Percentiles rank a stretch among this genome's conserved stretches.
These are phyloP conservation scores for Boletus insuetus DNA, from an alignment of 768 basidiomycete genomes.

Conservation along the genomic window DNA sequence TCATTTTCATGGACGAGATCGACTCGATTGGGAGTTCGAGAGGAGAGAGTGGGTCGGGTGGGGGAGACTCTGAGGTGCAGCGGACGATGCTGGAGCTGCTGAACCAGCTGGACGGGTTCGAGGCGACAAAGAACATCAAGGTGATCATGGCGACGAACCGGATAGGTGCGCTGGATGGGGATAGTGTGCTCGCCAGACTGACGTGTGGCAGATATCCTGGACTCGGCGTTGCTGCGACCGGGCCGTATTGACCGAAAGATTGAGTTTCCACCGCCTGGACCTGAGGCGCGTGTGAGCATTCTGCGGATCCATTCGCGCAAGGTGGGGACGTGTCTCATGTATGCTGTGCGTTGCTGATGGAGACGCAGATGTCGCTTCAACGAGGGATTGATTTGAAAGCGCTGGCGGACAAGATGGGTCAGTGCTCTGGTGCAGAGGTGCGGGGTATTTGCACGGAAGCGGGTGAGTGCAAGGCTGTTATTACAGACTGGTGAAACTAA, in stretches of 20 bases:
- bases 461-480: slow-evolving; percentile 41
- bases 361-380: slow-evolving; percentile 87
- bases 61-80: slow-evolving; percentile 87
- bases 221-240: slow-evolving; percentile 87
- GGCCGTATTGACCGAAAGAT: slow-evolving; percentile 98
- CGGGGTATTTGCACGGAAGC: slow-evolving; percentile 97
- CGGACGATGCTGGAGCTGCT: slow-evolving; percentile 87
- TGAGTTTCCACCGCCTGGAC: slow-evolving; percentile 97
- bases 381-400: slow-evolving; percentile 96
- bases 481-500: too few species aligned
- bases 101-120: slow-evolving; percentile 89
- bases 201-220: slow-evolving; percentile 72
- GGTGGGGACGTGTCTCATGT: slow-evolving; percentile 36
- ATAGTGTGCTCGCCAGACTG: slow-evolving; percentile 1
- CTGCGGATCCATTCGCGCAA: slow-evolving; percentile 96
- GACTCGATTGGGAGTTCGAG: slow-evolving; percentile 94
- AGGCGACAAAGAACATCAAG: slow-evolving; percentile 80
- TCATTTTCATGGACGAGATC: slow-evolving; percentile 99
- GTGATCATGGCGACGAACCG: slow-evolving; percentile 98
- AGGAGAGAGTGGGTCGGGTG: slow-evolving; percentile 75
- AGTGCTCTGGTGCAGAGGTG: slow-evolving; percentile 97
- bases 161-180: slow-evolving; percentile 52
- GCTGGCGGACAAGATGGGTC: slow-evolving; percentile 98
- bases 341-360: neutral
- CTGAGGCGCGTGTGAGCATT: slow-evolving; percentile 96